phyloP scores from a whole-genome alignment of 2,329 filamentous ascomycete species.

The Penicillium digitatum region DNA sequence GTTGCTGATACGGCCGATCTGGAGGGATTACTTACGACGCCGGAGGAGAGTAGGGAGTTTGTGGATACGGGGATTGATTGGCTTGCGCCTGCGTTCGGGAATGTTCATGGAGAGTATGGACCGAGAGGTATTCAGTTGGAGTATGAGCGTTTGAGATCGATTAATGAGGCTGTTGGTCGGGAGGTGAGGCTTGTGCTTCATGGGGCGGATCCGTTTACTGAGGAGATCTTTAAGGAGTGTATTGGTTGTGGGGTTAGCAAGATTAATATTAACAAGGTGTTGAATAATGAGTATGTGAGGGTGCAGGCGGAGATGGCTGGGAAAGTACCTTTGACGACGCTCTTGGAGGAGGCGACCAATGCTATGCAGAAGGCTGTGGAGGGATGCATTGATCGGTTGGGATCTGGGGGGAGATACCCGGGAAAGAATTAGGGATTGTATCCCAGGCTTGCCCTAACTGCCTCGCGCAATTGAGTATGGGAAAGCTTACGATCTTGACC shows the following conservation, averaged over 20 bases:
- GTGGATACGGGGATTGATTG: slow-evolving; percentile 68
- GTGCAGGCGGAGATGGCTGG: slow-evolving; percentile 50
- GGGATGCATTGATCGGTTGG: slow-evolving; percentile 52
- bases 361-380: slow-evolving; percentile 56
- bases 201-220: slow-evolving; percentile 55
- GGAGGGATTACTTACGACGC: slow-evolving; percentile 62
- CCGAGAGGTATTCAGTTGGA: slow-evolving; percentile 60
- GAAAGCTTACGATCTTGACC: too few species aligned
- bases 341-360: slow-evolving; percentile 54
- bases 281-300: slow-evolving; percentile 51
- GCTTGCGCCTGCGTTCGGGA: slow-evolving; percentile 71
- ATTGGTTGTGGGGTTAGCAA: slow-evolving; percentile 54
- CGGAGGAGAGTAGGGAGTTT: slow-evolving; percentile 67
- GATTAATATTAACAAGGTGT: slow-evolving; percentile 58
- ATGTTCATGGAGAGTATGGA: slow-evolving; percentile 71
- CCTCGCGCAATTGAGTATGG: too few species aligned
- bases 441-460: too few species aligned
- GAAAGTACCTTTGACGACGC: slow-evolving; percentile 49
- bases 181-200: slow-evolving; percentile 55
- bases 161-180: slow-evolving; percentile 49
- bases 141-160: slow-evolving; percentile 51
- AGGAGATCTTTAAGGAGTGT: slow-evolving; percentile 53
- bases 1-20: slow-evolving; percentile 64
- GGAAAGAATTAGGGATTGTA: too few species aligned
- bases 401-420: slow-evolving; percentile 38